A percentile compares a stretch with the other conserved stretches of the same genome.
Evolutionary conservation across 495 filamentous ascomycete genomes (phyloP).

Genomic region (Beverwykella pulmonaria): DNA sequence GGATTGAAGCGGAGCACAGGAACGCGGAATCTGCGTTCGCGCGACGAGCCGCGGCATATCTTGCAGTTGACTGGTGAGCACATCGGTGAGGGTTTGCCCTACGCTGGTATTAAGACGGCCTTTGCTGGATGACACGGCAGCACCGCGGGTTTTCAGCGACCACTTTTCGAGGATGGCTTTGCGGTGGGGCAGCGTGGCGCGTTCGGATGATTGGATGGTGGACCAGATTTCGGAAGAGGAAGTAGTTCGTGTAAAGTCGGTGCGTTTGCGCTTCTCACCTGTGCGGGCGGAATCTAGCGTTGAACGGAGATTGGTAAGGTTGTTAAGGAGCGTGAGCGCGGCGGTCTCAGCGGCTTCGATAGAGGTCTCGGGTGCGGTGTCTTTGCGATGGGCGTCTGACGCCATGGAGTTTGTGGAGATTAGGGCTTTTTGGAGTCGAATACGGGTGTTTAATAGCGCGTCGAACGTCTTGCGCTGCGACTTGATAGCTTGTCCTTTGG

Average conservation of each 20-base stretch:
- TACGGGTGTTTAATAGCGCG: slow-evolving; percentile 79
- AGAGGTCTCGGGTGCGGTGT: slow-evolving; percentile 40
- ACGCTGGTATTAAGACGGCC: slow-evolving; percentile 44
- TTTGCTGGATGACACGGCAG: slow-evolving; percentile 48
- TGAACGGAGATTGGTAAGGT: slow-evolving; percentile 71
- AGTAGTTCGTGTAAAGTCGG: slow-evolving; percentile 52
- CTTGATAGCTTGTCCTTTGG: slow-evolving; percentile 84
- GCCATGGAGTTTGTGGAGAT: slow-evolving; percentile 76
- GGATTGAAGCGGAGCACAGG: slow-evolving; percentile 70
- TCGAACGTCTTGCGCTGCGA: slow-evolving; percentile 84
- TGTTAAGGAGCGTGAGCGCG: slow-evolving; percentile 85
- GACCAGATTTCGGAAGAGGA: slow-evolving; percentile 67
- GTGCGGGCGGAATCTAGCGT: slow-evolving; percentile 58
- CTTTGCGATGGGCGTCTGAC: slow-evolving; percentile 23
- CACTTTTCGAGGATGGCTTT: slow-evolving; percentile 67
- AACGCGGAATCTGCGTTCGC: slow-evolving; percentile 66
- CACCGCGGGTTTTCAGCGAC: slow-evolving; percentile 59
- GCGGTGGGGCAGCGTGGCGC: slow-evolving; percentile 53
- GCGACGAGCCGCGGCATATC: slow-evolving; percentile 67
- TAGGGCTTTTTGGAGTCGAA: slow-evolving; percentile 87
- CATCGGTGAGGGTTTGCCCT: slow-evolving; percentile 67
- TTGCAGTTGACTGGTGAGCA: slow-evolving; percentile 73
- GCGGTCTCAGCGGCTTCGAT: slow-evolving; percentile 81
- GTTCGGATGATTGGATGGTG: slow-evolving; percentile 68
- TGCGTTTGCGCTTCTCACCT: slow-evolving; percentile 56